Percentiles rank a stretch among this genome's conserved stretches.
phyloP scores from a whole-genome alignment of 768 basidiomycete species.

The Galerina sulciceps region DNA sequence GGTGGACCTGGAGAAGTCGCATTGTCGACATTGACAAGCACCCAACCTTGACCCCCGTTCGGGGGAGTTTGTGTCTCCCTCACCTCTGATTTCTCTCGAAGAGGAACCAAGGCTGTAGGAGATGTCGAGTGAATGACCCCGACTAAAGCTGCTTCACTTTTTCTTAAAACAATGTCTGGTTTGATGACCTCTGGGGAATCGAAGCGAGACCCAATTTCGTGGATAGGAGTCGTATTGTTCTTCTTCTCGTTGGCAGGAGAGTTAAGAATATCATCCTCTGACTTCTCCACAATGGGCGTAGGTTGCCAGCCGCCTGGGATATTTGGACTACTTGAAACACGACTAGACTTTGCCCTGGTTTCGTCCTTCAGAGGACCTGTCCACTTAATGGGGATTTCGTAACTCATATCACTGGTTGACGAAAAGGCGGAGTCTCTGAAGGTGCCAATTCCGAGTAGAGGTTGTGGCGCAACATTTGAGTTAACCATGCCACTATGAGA shows the following conservation, averaged over 20 bases:
- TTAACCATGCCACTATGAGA: conserved; percentile 8
- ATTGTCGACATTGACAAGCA: conserved; percentile 62
- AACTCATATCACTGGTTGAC: conserved; percentile 44
- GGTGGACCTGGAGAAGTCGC: background rate
- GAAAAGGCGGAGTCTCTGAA: conserved; percentile 75
- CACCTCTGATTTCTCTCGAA: conserved; percentile 25
- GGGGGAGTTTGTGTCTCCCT: conserved; percentile 23
- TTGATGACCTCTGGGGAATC: conserved; percentile 57
- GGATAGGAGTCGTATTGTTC: conserved; percentile 37
- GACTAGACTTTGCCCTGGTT: conserved; percentile 7
- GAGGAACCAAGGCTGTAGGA: conserved; percentile 24
- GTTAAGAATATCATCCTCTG: conserved; percentile 23
- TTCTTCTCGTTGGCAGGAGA: conserved; percentile 21
- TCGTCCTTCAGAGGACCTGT: conserved; percentile 43
- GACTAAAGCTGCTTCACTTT: conserved; percentile 68
- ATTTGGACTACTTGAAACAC: conserved; percentile 33
- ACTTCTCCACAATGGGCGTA: conserved; percentile 55
- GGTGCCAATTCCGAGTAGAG: conserved; percentile 58
- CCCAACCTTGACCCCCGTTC: conserved; percentile 60
- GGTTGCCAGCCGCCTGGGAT: conserved; percentile 62
- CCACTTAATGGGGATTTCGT: conserved; percentile 67
- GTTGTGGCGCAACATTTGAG: conserved; percentile 23
- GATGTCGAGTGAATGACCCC: conserved; percentile 47
- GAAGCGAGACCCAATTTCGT: conserved; percentile 56
- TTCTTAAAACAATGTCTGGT: conserved; percentile 46